Percentiles rank a stretch among this genome's conserved stretches.
Evolutionary conservation across 306 rosid genomes (phyloP).

Genomic region (Cyclanthera cordifolia): DNA sequence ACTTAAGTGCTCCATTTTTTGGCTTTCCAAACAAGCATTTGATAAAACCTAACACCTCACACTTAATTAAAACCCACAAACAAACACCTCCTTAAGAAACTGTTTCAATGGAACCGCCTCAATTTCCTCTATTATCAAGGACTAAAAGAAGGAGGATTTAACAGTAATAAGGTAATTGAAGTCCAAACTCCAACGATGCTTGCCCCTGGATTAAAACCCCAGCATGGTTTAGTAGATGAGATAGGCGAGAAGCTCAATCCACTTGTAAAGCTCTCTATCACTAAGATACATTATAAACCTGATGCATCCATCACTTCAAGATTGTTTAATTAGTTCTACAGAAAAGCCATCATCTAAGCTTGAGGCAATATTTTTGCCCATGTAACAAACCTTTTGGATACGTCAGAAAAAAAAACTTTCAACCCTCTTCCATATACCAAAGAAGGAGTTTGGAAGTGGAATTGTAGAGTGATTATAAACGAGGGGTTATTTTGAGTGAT

Average conservation of each 20-base stretch:
- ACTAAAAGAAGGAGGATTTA: neutral
- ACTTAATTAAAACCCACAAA: too few species aligned
- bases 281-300: neutral
- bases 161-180: neutral
- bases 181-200: neutral
- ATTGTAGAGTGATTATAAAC: too few species aligned
- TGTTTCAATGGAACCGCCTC: neutral
- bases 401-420: neutral
- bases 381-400: neutral
- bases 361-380: neutral
- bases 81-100: too few species aligned
- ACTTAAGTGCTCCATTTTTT: too few species aligned
- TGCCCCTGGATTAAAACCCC: neutral
- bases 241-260: neutral
- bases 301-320: neutral
- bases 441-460: too few species aligned
- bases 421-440: neutral
- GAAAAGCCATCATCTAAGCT: neutral
- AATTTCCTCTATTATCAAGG: neutral
- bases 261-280: neutral
- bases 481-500: too few species aligned
- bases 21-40: too few species aligned
- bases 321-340: neutral
- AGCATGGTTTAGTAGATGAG: neutral
- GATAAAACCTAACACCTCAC: too few species aligned